These are phyloP conservation scores for Cladorrhinum samala DNA, from an alignment of 495 filamentous ascomycete genomes.

Conservation along the genomic window DNA sequence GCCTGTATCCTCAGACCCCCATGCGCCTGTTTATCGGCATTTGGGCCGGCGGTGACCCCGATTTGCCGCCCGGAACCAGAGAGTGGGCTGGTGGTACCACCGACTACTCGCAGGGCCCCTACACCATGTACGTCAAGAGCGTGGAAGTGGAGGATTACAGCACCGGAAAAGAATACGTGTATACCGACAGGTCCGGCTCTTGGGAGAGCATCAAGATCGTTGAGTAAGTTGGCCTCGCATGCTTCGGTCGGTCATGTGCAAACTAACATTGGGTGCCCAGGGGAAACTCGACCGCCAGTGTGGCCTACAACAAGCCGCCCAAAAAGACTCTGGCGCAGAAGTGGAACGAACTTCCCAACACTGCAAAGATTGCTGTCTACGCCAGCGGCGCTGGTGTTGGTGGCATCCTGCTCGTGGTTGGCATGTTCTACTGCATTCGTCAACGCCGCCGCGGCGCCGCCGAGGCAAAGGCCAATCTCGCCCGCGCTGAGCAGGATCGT, in stretches of 20 bases:
- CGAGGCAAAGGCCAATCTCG: conserved; percentile 54
- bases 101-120: conserved; percentile 64
- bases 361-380: conserved; percentile 56
- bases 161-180: conserved; percentile 61
- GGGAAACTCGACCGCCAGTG: conserved; percentile 56
- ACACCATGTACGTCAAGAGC: conserved; percentile 67
- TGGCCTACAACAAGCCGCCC: conserved; percentile 36
- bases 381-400: conserved; percentile 47
- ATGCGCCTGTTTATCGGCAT: conserved; percentile 78
- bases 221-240: conserved; percentile 40
- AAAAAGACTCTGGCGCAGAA: conserved; percentile 47
- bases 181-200: conserved; percentile 56
- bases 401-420: conserved; percentile 39
- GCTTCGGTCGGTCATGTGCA: neutral
- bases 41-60: conserved; percentile 79
- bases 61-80: conserved; percentile 45
- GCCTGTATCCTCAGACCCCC: conserved; percentile 76
- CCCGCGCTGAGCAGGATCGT: conserved; percentile 51
- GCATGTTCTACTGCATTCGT: conserved; percentile 56
- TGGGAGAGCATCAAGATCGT: conserved; percentile 68
- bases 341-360: conserved; percentile 49
- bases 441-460: conserved; percentile 60
- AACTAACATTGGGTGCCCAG: conserved; percentile 29
- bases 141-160: conserved; percentile 62
- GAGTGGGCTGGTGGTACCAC: conserved; percentile 78